phyloP scores from a whole-genome alignment of 139 green algal genomes.

The Ettlia oleoabundans region DNA sequence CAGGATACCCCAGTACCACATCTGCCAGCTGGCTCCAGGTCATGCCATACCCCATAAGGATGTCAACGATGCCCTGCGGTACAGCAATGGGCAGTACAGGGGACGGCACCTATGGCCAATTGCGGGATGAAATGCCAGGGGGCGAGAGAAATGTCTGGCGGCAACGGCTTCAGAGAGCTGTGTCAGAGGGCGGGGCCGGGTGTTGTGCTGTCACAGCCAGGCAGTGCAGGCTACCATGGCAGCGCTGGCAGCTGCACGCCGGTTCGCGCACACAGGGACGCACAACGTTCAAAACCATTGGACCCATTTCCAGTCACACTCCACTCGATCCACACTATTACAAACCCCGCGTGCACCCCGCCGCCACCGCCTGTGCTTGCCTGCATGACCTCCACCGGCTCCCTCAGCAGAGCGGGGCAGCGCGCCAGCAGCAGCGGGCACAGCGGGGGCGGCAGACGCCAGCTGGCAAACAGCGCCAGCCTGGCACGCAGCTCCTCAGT shows the following conservation, averaged over 20 bases:
- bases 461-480: constrained; percentile 9
- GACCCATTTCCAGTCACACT: not conserved
- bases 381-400: constrained; percentile 1
- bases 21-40: constrained; percentile 3
- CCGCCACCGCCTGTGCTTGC: not conserved
- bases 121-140: too few relatives aligned
- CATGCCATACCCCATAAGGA: constrained; percentile 15
- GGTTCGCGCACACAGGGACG: not conserved
- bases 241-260: too few relatives aligned
- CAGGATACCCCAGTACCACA: constrained; percentile 21
- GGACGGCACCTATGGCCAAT: too few relatives aligned
- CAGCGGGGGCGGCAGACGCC: constrained; percentile 29
- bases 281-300: not conserved
- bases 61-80: not conserved
- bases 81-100: too few relatives aligned
- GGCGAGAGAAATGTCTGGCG: too few relatives aligned
- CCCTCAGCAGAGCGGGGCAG: constrained; percentile 9
- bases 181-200: too few relatives aligned
- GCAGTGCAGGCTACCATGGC: too few relatives aligned
- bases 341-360: not conserved
- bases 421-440: constrained; percentile 34
- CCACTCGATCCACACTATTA: not conserved
- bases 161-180: too few relatives aligned
- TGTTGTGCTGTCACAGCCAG: too few relatives aligned
- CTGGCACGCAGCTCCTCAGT: not conserved